Evolutionary conservation across 306 rosid genomes (phyloP).

Genomic region (Rubus idaeus): DNA sequence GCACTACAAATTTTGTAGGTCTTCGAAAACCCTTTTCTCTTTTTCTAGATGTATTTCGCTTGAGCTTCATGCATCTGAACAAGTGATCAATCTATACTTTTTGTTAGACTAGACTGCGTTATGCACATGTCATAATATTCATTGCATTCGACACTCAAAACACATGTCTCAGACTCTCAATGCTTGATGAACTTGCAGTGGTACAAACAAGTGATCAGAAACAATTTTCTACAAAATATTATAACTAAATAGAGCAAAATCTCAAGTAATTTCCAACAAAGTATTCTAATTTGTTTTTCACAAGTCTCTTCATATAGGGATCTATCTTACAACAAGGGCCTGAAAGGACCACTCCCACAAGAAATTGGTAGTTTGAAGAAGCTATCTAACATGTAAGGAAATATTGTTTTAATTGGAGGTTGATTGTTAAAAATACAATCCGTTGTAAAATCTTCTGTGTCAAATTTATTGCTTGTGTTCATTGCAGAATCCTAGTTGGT

Average conservation of each 20-base stretch:
- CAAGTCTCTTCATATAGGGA: too few relatives aligned
- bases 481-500: slow-evolving; percentile 50
- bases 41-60: not conserved
- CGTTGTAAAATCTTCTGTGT: not conserved
- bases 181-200: not conserved
- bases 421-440: not conserved
- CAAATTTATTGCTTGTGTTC: slow-evolving; percentile 8
- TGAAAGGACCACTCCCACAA: slow-evolving; percentile 47
- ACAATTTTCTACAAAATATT: not conserved
- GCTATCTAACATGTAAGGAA: slow-evolving; percentile 51
- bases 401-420: not conserved
- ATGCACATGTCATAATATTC: not conserved
- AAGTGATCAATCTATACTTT: not conserved
- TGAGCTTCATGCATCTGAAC: not conserved
- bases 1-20: slow-evolving; percentile 50
- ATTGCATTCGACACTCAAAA: not conserved
- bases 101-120: not conserved
- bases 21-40: slow-evolving; percentile 11
- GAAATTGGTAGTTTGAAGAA: slow-evolving; percentile 54
- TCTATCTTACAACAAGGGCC: slow-evolving; percentile 52
- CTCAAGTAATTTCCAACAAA: too few relatives aligned
- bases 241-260: too few relatives aligned
- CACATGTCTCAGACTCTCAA: not conserved
- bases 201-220: not conserved
- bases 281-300: too few relatives aligned